Evolutionary conservation across 2,329 filamentous ascomycete genomes (phyloP).

Genomic region (Rutstroemia sp.): DNA sequence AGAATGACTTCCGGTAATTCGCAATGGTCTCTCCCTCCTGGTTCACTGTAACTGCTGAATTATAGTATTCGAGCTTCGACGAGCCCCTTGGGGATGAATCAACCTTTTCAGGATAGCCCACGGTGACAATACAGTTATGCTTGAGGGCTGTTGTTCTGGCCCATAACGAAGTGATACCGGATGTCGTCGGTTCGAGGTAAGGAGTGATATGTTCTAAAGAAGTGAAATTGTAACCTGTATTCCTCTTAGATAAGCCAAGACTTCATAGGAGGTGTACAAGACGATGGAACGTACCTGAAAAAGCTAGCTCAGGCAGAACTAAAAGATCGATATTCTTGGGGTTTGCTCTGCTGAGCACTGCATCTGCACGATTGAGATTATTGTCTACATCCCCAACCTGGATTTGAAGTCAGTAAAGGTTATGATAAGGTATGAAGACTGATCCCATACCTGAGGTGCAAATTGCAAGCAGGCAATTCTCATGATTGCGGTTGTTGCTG

Average conservation of each 20-base stretch:
- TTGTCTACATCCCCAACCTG: conserved; percentile 62
- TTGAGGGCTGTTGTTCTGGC: conserved; percentile 58
- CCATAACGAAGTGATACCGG: conserved; percentile 65
- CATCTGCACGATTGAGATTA: conserved; percentile 62
- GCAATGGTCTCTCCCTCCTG: conserved; percentile 51
- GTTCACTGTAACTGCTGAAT: conserved; percentile 47
- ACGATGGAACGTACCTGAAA: conserved; percentile 46
- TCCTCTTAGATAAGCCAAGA: not conserved
- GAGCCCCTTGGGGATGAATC: conserved; percentile 45
- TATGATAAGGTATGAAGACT: not conserved
- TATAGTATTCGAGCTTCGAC: conserved; percentile 44
- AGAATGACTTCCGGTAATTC: conserved; percentile 53
- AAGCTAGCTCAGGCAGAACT: conserved; percentile 69
- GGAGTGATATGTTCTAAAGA: conserved; percentile 60
- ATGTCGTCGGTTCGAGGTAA: conserved; percentile 57
- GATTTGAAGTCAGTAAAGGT: not conserved
- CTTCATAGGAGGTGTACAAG: not conserved
- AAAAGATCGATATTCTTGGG: conserved; percentile 58
- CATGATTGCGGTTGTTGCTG: conserved; percentile 38
- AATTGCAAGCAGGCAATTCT: conserved; percentile 67
- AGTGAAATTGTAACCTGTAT: conserved; percentile 63
- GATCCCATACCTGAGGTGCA: conserved; percentile 44
- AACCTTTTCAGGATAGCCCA: conserved; percentile 68
- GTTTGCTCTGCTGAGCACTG: conserved; percentile 47
- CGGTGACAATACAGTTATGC: conserved; percentile 59